These are phyloP conservation scores for Balakata baccata DNA, from an alignment of 345 rosid genomes.

Conservation along the genomic window DNA sequence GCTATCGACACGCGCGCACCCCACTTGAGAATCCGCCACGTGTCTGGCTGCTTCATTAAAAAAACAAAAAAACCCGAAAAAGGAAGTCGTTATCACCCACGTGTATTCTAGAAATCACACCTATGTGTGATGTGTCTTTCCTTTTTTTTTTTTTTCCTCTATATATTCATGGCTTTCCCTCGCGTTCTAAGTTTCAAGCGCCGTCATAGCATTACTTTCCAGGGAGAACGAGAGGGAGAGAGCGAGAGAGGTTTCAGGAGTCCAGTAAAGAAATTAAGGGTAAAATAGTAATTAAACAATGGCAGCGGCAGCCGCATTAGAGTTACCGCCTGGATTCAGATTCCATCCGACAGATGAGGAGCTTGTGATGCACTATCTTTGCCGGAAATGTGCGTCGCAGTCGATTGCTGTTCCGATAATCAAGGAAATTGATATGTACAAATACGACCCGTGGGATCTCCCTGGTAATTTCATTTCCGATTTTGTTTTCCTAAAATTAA, in stretches of 20 bases:
- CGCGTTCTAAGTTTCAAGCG: slow-evolving; percentile 59
- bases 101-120: slow-evolving; percentile 41
- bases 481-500: not conserved
- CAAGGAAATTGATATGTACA: slow-evolving; percentile 83
- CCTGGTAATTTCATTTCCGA: slow-evolving; percentile 47
- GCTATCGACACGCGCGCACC: slow-evolving; percentile 40
- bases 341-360: slow-evolving; percentile 98
- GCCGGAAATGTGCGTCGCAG: slow-evolving; percentile 77
- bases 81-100: slow-evolving; percentile 34
- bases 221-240: not conserved
- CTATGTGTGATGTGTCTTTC: slow-evolving; percentile 22
- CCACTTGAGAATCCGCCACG: slow-evolving; percentile 48
- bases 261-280: not conserved
- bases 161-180: slow-evolving; percentile 48
- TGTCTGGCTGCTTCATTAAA: slow-evolving; percentile 36
- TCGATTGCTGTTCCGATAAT: slow-evolving; percentile 64
- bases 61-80: slow-evolving; percentile 9
- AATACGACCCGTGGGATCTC: slow-evolving; percentile 80
- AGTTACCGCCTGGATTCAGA: slow-evolving; percentile 85
- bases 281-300: slow-evolving; percentile 21
- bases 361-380: slow-evolving; percentile 85
- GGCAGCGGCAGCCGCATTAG: slow-evolving; percentile 41
- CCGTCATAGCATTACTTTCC: slow-evolving; percentile 21
- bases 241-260: not conserved
- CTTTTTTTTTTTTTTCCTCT: slow-evolving; percentile 15